Evolutionary conservation across 192 early-diverging fungal genomes (phyloP).

Genomic region (Chytriomyces confervae): DNA sequence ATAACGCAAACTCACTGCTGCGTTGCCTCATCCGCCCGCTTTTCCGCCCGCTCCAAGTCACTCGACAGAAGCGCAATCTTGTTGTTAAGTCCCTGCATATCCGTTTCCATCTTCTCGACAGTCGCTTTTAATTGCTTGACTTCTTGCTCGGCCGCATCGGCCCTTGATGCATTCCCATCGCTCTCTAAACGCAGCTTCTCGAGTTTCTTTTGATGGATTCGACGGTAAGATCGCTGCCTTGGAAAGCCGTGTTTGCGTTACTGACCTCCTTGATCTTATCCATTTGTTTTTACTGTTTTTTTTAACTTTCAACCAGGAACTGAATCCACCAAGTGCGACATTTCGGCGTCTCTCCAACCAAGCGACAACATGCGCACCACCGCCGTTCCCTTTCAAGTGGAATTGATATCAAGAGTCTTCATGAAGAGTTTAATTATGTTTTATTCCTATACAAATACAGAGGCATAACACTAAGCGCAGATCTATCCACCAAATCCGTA

Average conservation of each 20-base stretch:
- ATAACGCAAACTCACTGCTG: neutral
- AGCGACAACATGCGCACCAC: too few relatives aligned
- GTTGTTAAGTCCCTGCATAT: slow-evolving; percentile 54
- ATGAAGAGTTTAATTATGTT: neutral
- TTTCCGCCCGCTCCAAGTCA: slow-evolving; percentile 55
- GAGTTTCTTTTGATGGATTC: slow-evolving; percentile 43
- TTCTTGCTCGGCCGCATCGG: slow-evolving; percentile 48
- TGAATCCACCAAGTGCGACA: too few relatives aligned
- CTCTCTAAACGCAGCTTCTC: slow-evolving; percentile 56
- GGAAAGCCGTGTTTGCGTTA: too few relatives aligned
- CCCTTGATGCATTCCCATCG: slow-evolving; percentile 41
- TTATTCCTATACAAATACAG: neutral
- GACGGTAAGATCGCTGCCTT: too few relatives aligned
- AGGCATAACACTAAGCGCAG: neutral
- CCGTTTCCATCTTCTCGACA: slow-evolving; percentile 47
- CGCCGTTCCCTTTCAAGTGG: too few relatives aligned
- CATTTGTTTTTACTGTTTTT: too few relatives aligned
- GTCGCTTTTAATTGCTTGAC: slow-evolving; percentile 46
- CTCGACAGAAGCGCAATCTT: slow-evolving; percentile 49
- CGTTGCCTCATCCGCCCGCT: slow-evolving; percentile 50
- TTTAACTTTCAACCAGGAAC: too few relatives aligned
- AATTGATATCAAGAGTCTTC: too few relatives aligned
- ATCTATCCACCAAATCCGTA: slow-evolving; percentile 54
- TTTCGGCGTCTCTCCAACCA: too few relatives aligned
- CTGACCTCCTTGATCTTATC: too few relatives aligned